Evolutionary conservation across 1,139 yeast genomes (phyloP).

Genomic region (Nakaseomyces uthaithaninus): DNA sequence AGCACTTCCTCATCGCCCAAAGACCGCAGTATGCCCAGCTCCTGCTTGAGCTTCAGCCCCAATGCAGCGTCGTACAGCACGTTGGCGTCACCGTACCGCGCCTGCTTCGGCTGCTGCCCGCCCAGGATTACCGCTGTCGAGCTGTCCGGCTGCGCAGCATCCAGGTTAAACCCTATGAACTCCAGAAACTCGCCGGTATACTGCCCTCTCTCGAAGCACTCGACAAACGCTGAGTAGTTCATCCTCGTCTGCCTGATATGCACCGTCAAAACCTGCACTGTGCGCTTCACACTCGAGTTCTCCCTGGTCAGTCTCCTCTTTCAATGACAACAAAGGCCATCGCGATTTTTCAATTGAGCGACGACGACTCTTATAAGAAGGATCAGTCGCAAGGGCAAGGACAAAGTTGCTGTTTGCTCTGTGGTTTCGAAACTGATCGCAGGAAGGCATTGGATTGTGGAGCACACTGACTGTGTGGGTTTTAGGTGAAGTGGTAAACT

Average conservation of each 20-base stretch:
- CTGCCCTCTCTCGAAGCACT: slow-evolving; percentile 16
- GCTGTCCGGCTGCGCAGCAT: slow-evolving; percentile 9
- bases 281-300: too few species aligned
- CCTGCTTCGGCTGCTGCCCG: slow-evolving; percentile 8
- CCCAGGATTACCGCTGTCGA: slow-evolving; percentile 9
- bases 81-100: not conserved
- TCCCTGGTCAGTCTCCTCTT: not conserved
- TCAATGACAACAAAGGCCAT: too few species aligned
- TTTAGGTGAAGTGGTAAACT: too few species aligned
- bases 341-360: too few species aligned
- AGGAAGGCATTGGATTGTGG: too few species aligned
- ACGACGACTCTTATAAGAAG: too few species aligned
- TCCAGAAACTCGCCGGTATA: slow-evolving; percentile 15
- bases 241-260: not conserved
- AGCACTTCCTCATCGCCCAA: not conserved
- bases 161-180: slow-evolving; percentile 15
- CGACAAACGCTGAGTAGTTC: slow-evolving; percentile 11
- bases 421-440: too few species aligned
- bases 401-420: too few species aligned
- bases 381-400: too few species aligned
- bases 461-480: too few species aligned
- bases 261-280: not conserved
- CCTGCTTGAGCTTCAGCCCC: slow-evolving; percentile 21
- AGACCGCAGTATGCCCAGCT: not conserved
- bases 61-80: slow-evolving; percentile 11